Evolutionary conservation across 2,329 filamentous ascomycete species (phyloP).

Genomic region (Didymella sp.): DNA sequence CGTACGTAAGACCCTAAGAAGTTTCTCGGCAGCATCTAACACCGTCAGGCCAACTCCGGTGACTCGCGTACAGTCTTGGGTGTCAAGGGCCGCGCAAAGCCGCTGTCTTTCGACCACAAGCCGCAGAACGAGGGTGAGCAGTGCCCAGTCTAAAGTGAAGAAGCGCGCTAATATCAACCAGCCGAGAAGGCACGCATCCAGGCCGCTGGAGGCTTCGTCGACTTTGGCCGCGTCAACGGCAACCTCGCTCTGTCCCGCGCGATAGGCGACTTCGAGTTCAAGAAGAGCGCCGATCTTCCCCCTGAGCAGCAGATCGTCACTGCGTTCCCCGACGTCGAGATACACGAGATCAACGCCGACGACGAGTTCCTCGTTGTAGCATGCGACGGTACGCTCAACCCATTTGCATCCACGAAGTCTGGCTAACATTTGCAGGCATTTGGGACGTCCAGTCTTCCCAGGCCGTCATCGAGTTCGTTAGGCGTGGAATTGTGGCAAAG

Average conservation of each 20-base stretch:
- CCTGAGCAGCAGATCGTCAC: conserved; percentile 99
- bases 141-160: conserved; percentile 12
- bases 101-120: conserved; percentile 98
- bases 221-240: conserved; percentile 97
- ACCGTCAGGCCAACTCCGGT: conserved; percentile 84
- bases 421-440: conserved; percentile 70
- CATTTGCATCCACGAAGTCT: neutral
- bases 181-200: conserved; percentile 95
- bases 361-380: conserved; percentile 77
- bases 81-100: conserved; percentile 96
- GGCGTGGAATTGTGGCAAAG: conserved; percentile 94
- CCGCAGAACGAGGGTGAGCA: conserved; percentile 89
- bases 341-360: conserved; percentile 88
- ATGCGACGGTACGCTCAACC: conserved; percentile 49
- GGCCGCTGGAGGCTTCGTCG: conserved; percentile 95
- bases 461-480: conserved; percentile 94
- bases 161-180: conserved; percentile 51
- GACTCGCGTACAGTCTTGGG: conserved; percentile 95
- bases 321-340: conserved; percentile 90
- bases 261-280: conserved; percentile 99
- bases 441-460: conserved; percentile 99
- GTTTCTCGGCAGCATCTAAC: conserved; percentile 23
- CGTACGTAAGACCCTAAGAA: conserved; percentile 65
- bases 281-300: conserved; percentile 95
- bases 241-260: conserved; percentile 96